Evolutionary conservation across 176 grass and related monocot genomes (phyloP).

Genomic region (Avena eriantha): DNA sequence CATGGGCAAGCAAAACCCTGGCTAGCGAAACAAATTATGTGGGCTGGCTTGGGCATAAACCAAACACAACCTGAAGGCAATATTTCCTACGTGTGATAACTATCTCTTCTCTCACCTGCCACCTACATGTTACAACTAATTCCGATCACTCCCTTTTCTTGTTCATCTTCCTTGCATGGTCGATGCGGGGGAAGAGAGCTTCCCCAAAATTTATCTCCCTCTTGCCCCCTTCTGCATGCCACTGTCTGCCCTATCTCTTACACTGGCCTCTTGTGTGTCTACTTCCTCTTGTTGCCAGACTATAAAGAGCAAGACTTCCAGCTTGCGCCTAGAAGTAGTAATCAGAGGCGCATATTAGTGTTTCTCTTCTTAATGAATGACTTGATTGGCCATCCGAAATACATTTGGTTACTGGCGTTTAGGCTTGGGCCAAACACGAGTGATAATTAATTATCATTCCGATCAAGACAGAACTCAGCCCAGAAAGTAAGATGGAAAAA

Average conservation of each 20-base stretch:
- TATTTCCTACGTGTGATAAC: not conserved
- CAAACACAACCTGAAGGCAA: not conserved
- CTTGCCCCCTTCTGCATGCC: not conserved
- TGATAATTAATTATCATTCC: not conserved
- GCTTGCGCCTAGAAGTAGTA: not conserved
- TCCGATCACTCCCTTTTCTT: not conserved
- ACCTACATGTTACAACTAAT: not conserved
- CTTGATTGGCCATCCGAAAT: not conserved
- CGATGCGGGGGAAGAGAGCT: not conserved
- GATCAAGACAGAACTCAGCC: not conserved
- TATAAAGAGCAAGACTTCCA: not conserved
- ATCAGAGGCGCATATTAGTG: not conserved
- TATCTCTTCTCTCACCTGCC: constrained; percentile 6
- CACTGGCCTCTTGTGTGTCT: not conserved
- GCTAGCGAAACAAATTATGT: not conserved
- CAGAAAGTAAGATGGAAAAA: not conserved
- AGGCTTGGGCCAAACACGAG: not conserved
- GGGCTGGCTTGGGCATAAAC: not conserved
- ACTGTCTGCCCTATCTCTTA: not conserved
- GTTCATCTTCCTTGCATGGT: not conserved
- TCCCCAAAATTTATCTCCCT: not conserved
- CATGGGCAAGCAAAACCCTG: not conserved
- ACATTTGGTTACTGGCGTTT: not conserved
- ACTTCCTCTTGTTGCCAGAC: not conserved
- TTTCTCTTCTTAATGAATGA: not conserved